phyloP scores from a whole-genome alignment of 768 basidiomycete genomes.

The Amanita pseudoporphyria region DNA sequence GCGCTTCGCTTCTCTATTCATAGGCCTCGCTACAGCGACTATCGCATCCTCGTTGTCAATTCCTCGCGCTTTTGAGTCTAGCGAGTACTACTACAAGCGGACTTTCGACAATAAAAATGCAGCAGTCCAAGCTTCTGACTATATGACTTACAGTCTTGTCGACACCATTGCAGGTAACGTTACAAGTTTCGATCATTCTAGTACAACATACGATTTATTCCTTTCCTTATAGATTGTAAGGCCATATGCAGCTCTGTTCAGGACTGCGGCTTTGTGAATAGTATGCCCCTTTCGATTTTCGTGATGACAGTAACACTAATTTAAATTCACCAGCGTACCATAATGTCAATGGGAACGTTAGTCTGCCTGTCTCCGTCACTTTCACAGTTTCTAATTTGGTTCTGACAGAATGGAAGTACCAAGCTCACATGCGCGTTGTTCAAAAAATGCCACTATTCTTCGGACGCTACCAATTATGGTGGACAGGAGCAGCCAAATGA shows the following conservation, averaged over 20 bases:
- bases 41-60: not conserved
- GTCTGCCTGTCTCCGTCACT: not conserved
- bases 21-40: not conserved
- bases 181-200: not conserved
- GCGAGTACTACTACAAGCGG: slow-evolving; percentile 15
- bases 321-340: slow-evolving; percentile 16
- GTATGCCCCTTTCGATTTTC: not conserved
- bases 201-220: not conserved
- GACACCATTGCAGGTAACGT: slow-evolving; percentile 18
- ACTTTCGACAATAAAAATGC: slow-evolving; percentile 22
- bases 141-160: slow-evolving; percentile 26
- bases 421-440: slow-evolving; percentile 27
- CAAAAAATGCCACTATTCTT: slow-evolving; percentile 18
- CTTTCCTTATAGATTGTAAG: not conserved
- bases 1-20: not conserved
- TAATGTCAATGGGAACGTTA: slow-evolving; percentile 27
- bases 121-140: slow-evolving; percentile 24
- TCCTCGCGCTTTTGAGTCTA: too few relatives aligned
- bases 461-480: slow-evolving; percentile 21
- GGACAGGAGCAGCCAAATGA: slow-evolving; percentile 27
- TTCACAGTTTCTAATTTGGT: not conserved
- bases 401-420: slow-evolving; percentile 23
- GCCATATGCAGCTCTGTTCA: not conserved
- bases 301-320: slow-evolving; percentile 24
- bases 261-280: not conserved